Evolutionary conservation across 2,329 filamentous ascomycete species (phyloP).

Genomic region (Hypoxylon sp.): DNA sequence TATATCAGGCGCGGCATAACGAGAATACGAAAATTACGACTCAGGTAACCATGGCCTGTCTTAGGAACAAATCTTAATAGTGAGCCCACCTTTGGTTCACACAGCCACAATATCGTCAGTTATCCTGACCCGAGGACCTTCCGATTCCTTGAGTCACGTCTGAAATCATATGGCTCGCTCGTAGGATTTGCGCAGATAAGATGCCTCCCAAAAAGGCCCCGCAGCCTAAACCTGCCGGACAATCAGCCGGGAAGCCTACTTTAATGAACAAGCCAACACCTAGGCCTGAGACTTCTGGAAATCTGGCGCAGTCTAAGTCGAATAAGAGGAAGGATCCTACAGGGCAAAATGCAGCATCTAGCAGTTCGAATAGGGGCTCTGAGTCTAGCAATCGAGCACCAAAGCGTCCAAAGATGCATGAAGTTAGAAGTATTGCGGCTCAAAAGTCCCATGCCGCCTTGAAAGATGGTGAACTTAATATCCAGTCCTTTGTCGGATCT

Average conservation of each 20-base stretch:
- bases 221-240: conserved; percentile 37
- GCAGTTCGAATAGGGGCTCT: conserved; percentile 50
- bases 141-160: background rate
- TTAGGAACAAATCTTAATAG: background rate
- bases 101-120: background rate
- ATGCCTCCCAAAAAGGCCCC: conserved; percentile 46
- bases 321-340: conserved; percentile 52
- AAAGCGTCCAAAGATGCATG: conserved; percentile 64
- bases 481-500: conserved; percentile 86
- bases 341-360: conserved; percentile 39
- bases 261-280: conserved; percentile 26
- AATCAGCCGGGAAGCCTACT: conserved; percentile 24
- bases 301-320: conserved; percentile 30
- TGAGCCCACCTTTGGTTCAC: conserved; percentile 1
- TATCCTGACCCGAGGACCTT: background rate
- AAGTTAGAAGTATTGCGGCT: conserved; percentile 65
- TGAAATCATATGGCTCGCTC: conserved; percentile 20
- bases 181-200: conserved; percentile 15
- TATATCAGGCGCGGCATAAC: conserved; percentile 10
- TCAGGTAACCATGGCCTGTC: background rate
- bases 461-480: conserved; percentile 84
- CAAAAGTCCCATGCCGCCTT: conserved; percentile 67
- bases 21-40: conserved; percentile 4
- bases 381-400: conserved; percentile 49
- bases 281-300: conserved; percentile 17